Base-by-base conservation (phyloP, 2,329 filamentous ascomycete species). In the Amesomyces nigricolor region DNA sequence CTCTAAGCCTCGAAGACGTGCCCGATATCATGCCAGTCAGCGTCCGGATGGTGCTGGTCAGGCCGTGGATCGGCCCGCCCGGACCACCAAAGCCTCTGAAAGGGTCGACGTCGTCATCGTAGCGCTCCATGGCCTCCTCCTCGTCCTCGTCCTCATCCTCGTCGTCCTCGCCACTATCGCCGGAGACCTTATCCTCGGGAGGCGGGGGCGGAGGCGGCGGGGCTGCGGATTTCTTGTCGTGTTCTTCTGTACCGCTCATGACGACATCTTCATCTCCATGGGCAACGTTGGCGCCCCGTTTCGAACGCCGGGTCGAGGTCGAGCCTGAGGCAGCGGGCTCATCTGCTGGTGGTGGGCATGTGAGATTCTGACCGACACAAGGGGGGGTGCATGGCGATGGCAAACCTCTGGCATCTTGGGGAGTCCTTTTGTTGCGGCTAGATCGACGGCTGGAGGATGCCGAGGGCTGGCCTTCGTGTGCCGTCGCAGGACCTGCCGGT, bases 1-100 rank as follows among this genome's bases (percentile, higher is more conserved):
- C 88, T 54, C 92, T 83, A 48, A 99, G 77, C 61, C 91, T 85
- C 39, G 84, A 80, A 19, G 89, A 87, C 56, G 92, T 85, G 39
- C 91, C 88, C 2, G 89, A 88, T 81, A 96, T 92, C 80, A 96
- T 95, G 60, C 91, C 91, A 51, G 85, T 95, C 62, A 99, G 75
- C 16, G 91, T 91, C 67, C 92, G 81, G 16, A 99, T 78, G 13
- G 91, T 95, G 66, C 78, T 88, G 6, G 89, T 89, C 29, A 97
- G 75, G 16, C 84, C 83, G 51, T 83, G 78, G 14, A 83, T 78
- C 9, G 80, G 77, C 54, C 80, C 80, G 45, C 78, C 81, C 46
- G 81, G 79, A 42, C 86, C 83, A 37, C 88, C 85, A 60, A 96
- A 89, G 13, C 77, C 78, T 40, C 81, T 78, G 62, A 84, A 83